Base-by-base conservation (phyloP, 2,329 filamentous ascomycete genomes). In the Sporothrix globosa region DNA sequence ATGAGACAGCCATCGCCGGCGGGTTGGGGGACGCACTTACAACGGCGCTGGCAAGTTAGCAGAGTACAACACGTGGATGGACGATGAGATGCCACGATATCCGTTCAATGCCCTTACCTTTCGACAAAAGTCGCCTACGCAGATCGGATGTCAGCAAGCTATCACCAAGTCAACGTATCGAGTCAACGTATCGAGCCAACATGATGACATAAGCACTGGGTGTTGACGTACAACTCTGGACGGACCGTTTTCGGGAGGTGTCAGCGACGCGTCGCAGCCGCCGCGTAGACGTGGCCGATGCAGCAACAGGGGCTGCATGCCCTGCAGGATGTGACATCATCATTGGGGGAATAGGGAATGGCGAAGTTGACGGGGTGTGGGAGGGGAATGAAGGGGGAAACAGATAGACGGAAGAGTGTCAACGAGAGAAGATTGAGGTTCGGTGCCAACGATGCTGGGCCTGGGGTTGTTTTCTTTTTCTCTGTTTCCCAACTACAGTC, bases 231-330 rank as follows among this genome's bases (percentile, higher is more conserved):
- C 80, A 80, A 69, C 78, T 80, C 67, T 79, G 78, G 4, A 76
- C 75, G 46, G 77, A 78, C 39, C 79, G 75, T 69, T 81, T 80
- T 58, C 79, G 76, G 48, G 77, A 76, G 67, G 79, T 76, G 56
- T 79, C 77, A 13, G 79, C 79, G 39, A 80, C 78, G 24, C 78
- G 78, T 34, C 79, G 74, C 63, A 75, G 72, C 50, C 77, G 75
- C 68, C 77, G 75, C 65, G 77, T 78, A 13, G 50, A 63, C 39
- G 58, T 14, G 11, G n/a, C 39, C 39, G 58, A 39, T 13, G 52
- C 39, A 46, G 24, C 50, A 7, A 53, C n/a, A 3, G 60, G 19
- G 46, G 30, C 27, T n/a, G 68, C 68, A 9, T 48, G 53, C 46
- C 46, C 30, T 44, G 56, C 65, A 44, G 69, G 52, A 44, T 71